Evolutionary conservation across 1,139 yeast genomes (phyloP).

Genomic region (Saccharomyces hybrid): DNA sequence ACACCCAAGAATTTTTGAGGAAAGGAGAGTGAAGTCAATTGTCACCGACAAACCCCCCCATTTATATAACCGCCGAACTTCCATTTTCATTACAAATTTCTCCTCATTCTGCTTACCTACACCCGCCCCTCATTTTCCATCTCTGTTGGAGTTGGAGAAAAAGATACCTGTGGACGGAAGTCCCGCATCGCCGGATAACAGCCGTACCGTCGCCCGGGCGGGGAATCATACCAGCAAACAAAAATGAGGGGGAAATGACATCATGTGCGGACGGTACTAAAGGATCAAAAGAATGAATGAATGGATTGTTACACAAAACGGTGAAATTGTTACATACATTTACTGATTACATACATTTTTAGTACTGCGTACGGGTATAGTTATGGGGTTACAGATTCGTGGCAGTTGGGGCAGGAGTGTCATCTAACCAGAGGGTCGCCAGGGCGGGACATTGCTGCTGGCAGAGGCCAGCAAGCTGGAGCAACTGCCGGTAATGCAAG

Average conservation of each 20-base stretch:
- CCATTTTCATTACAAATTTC: not conserved
- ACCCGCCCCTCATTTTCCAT: not conserved
- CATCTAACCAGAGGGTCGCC: not conserved
- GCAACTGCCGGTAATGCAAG: not conserved
- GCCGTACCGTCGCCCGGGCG: not conserved
- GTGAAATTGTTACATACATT: not conserved
- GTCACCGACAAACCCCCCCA: not conserved
- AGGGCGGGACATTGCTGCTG: not conserved
- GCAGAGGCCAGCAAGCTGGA: not conserved
- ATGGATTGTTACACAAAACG: not conserved
- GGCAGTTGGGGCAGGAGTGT: not conserved
- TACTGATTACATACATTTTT: not conserved
- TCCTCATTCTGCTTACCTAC: constrained; percentile 1
- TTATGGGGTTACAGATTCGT: not conserved
- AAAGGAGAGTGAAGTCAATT: not conserved
- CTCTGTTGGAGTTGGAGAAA: not conserved
- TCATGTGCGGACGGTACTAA: not conserved
- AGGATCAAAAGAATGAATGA: not conserved
- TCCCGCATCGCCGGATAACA: not conserved
- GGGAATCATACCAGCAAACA: not conserved
- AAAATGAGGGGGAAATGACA: not conserved
- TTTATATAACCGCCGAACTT: not conserved
- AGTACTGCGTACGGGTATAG: not conserved
- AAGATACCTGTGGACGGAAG: not conserved
- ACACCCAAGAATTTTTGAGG: not conserved